Conservation (phyloP, 208 protist genomes). For the Crithidia mellificae region DNA sequence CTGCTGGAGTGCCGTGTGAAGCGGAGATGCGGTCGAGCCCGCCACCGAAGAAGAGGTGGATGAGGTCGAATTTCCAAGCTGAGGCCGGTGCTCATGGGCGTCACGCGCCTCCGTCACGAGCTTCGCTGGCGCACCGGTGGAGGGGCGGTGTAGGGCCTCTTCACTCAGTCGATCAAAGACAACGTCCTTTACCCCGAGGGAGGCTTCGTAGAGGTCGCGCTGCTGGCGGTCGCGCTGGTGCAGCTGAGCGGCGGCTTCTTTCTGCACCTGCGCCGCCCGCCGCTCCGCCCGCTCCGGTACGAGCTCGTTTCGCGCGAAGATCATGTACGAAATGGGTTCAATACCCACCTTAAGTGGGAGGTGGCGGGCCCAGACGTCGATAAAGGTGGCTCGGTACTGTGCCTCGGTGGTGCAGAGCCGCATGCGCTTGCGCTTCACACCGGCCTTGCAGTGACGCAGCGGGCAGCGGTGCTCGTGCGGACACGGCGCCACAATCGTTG, state of each 20-base stretch:
- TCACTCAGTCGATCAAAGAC: conserved; percentile 88
- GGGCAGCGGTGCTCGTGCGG: conserved; percentile 84
- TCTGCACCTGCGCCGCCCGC: conserved; percentile 43
- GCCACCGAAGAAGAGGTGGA: too few relatives aligned
- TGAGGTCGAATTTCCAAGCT: not conserved
- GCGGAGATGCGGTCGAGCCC: too few relatives aligned
- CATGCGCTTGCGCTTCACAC: conserved; percentile 87
- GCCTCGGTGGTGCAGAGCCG: conserved; percentile 86
- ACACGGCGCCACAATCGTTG: conserved; percentile 85
- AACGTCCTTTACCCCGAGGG: conserved; percentile 78
- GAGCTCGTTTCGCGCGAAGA: conserved; percentile 85
- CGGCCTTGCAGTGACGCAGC: conserved; percentile 78
- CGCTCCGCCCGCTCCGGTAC: conserved; percentile 79
- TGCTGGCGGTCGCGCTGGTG: conserved; percentile 58
- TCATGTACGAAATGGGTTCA: conserved; percentile 83
- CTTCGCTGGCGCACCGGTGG: conserved; percentile 67
- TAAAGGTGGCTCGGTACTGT: conserved; percentile 84
- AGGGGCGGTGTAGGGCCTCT: conserved; percentile 74
- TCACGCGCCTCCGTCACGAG: conserved; percentile 6
- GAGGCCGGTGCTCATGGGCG: not conserved
- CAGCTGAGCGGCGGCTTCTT: conserved; percentile 37
- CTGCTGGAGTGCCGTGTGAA: conserved; percentile 14
- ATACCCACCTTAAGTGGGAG: conserved; percentile 83
- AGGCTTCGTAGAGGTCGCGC: conserved; percentile 59
- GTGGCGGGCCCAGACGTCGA: conserved; percentile 82